These are phyloP conservation scores for Ophiostoma pallidulum DNA, from an alignment of 2,329 filamentous ascomycete species.

Conservation along the genomic window DNA sequence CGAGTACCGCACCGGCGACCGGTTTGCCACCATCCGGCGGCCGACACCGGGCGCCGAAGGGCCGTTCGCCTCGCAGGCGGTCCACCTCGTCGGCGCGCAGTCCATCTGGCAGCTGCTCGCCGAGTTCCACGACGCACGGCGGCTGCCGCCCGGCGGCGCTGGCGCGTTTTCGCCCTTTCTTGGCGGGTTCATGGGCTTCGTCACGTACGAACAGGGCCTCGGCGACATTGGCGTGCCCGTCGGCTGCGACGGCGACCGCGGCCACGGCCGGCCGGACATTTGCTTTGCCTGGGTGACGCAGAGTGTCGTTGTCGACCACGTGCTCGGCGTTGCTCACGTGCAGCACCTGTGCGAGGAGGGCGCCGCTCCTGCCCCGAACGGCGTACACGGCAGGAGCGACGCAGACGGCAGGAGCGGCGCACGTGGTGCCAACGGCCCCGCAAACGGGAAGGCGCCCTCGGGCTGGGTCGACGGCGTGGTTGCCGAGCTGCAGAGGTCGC, in stretches of 20 bases:
- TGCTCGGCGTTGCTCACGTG: conserved; percentile 49
- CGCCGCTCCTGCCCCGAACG: conserved; percentile 9
- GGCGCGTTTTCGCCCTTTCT: conserved; percentile 49
- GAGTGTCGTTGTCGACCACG: conserved; percentile 70
- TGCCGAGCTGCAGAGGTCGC: conserved; percentile 22
- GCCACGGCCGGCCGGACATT: conserved; percentile 53
- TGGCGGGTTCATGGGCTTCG: conserved; percentile 75
- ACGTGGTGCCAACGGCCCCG: too few species aligned
- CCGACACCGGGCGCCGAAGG: conserved; percentile 2
- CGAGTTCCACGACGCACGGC: conserved; percentile 29
- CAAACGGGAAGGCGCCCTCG: neutral
- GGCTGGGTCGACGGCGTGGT: conserved; percentile 37
- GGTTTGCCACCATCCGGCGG: conserved; percentile 26
- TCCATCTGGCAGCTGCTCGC: conserved; percentile 44
- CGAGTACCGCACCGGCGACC: conserved; percentile 46
- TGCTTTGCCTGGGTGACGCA: conserved; percentile 68
- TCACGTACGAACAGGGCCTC: conserved; percentile 76
- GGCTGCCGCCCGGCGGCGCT: neutral
- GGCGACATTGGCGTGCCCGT: conserved; percentile 40
- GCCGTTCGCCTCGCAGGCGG: neutral
- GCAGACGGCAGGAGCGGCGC: too few species aligned
- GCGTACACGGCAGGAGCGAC: neutral
- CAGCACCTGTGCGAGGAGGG: conserved; percentile 49
- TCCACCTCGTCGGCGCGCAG: conserved; percentile 20
- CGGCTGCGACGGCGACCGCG: conserved; percentile 15